A percentile compares a stretch with the other conserved stretches of the same genome.
phyloP scores from a whole-genome alignment of 164 flowering plant genomes.

The Macadamia integrifolia region DNA sequence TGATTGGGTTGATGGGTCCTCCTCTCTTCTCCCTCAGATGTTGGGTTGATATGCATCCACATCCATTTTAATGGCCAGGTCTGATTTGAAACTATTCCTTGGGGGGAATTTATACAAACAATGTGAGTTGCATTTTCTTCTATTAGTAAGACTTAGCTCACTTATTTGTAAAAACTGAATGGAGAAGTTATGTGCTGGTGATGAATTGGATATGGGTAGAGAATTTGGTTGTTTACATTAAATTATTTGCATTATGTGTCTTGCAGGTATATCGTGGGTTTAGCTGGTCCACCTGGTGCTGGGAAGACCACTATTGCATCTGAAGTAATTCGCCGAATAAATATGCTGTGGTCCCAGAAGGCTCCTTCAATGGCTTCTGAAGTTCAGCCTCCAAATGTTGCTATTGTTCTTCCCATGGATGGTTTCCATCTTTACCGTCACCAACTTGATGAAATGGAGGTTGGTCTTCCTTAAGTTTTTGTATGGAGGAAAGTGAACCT shows the following conservation, averaged over 20 bases:
- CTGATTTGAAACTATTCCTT: too few species aligned
- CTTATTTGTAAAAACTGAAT: too few species aligned
- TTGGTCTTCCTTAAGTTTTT: constrained; percentile 16
- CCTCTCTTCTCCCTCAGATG: too few species aligned
- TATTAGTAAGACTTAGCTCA: too few species aligned
- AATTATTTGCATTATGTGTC: neutral
- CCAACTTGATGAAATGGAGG: constrained; percentile 92
- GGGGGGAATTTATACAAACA: neutral
- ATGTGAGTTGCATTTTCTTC: too few species aligned
- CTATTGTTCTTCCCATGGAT: constrained; percentile 87
- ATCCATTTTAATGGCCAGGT: too few species aligned
- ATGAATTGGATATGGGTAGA: too few species aligned
- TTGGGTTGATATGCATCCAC: too few species aligned
- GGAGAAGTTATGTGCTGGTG: too few species aligned
- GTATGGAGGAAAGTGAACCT: neutral
- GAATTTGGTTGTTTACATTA: neutral
- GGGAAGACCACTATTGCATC: constrained; percentile 85
- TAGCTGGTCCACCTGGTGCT: constrained; percentile 98
- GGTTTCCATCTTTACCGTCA: constrained; percentile 95
- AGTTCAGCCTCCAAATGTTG: constrained; percentile 61
- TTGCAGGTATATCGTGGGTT: constrained; percentile 68
- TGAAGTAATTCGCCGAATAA: constrained; percentile 65
- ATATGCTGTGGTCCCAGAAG: constrained; percentile 62
- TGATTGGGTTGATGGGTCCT: too few species aligned
- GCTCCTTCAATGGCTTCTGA: constrained; percentile 47